Percentiles rank a stretch among this genome's conserved stretches.
Conservation (phyloP, 1,284 basidiomycete species). For the Coniferiporia weirii region DNA sequence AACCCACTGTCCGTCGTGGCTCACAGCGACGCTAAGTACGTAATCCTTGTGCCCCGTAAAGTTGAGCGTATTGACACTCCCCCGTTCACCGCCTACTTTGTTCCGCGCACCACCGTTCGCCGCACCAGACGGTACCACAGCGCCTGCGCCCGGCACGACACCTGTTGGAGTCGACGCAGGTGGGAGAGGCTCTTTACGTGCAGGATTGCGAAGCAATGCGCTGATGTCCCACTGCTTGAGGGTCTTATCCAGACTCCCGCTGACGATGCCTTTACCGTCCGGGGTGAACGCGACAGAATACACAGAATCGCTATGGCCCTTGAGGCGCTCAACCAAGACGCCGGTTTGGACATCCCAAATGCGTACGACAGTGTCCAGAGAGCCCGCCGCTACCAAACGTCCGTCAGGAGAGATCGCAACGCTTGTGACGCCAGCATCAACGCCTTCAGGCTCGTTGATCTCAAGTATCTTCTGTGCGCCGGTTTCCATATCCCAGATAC, state of each 20-base stretch:
- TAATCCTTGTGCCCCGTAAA: constrained; percentile 87
- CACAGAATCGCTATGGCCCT: constrained; percentile 79
- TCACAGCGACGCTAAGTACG: constrained; percentile 75
- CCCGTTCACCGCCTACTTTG: constrained; percentile 38
- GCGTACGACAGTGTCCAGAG: constrained; percentile 78
- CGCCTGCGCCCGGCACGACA: not conserved
- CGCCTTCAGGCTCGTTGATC: constrained; percentile 52
- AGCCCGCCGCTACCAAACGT: constrained; percentile 76
- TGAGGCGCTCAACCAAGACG: constrained; percentile 66
- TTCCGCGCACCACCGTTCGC: not conserved
- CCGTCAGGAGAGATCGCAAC: constrained; percentile 82
- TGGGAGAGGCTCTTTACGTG: constrained; percentile 15
- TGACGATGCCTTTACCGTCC: constrained; percentile 75
- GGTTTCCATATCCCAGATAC: constrained; percentile 80
- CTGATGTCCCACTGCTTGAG: constrained; percentile 84
- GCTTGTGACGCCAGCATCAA: constrained; percentile 75
- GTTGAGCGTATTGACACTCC: constrained; percentile 63
- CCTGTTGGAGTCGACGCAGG: constrained; percentile 6
- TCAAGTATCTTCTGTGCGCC: constrained; percentile 53
- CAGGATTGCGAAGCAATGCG: constrained; percentile 30
- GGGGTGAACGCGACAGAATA: constrained; percentile 83
- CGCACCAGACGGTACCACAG: not conserved
- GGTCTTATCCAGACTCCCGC: constrained; percentile 83
- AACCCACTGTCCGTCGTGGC: constrained; percentile 83
- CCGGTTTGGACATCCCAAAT: constrained; percentile 83